phyloP scores from a whole-genome alignment of 495 filamentous ascomycete species.

The Pyrenopolyporus hunteri region DNA sequence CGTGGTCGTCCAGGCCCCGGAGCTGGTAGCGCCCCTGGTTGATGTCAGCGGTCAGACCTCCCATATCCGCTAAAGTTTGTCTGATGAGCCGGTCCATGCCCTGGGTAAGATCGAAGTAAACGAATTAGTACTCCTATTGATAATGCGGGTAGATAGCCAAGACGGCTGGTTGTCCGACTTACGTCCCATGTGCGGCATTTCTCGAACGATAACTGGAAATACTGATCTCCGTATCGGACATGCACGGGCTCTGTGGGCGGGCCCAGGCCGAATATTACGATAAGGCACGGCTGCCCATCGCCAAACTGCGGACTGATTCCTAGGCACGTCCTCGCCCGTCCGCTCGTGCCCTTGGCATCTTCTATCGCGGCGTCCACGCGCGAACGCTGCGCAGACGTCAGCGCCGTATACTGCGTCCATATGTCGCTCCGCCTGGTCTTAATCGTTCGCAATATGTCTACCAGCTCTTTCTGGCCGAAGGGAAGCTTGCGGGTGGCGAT shows the following conservation, averaged over 20 bases:
- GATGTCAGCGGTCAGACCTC: no score
- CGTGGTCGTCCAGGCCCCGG: neutral
- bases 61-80: neutral
- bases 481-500: constrained; percentile 2
- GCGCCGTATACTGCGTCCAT: constrained; percentile 9
- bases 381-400: neutral
- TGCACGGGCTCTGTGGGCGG: neutral
- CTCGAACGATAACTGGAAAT: constrained; percentile 18
- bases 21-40: no score
- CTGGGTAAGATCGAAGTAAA: no score
- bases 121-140: neutral
- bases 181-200: constrained; percentile 27
- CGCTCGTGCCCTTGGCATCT: constrained; percentile 5
- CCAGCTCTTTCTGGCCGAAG: constrained; percentile 1
- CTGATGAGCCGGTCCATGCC: constrained; percentile 11
- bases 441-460: neutral
- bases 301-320: constrained; percentile 1
- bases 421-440: neutral
- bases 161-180: no score
- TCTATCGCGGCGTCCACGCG: neutral
- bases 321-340: constrained; percentile 4
- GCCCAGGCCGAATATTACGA: constrained; percentile 8
- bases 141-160: neutral
- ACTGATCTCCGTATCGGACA: neutral
- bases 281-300: neutral